Evolutionary conservation across 2,329 filamentous ascomycete genomes (phyloP).

Genomic region (Hymenoscyphus salicellus): DNA sequence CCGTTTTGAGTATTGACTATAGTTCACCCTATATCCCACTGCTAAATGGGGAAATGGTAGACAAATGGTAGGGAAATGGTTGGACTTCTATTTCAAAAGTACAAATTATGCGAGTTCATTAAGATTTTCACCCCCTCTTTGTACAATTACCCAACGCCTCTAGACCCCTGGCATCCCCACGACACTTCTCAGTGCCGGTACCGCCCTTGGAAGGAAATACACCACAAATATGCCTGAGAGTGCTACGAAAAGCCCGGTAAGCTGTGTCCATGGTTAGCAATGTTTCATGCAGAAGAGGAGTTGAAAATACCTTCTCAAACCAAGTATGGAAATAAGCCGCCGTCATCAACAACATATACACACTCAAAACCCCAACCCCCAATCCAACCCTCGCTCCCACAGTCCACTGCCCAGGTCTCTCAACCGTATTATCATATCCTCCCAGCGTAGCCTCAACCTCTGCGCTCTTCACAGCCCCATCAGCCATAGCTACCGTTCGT

Average conservation of each 20-base stretch:
- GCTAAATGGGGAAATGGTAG: not conserved
- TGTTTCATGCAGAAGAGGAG: not conserved
- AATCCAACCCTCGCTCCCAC: constrained; percentile 55
- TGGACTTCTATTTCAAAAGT: not conserved
- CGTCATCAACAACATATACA: constrained; percentile 99
- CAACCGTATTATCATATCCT: constrained; percentile 13
- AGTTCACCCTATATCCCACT: not conserved
- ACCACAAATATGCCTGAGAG: constrained; percentile 47
- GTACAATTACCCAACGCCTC: not conserved
- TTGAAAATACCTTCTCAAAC: constrained; percentile 78
- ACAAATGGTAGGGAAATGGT: not conserved
- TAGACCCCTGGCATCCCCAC: constrained; percentile 45
- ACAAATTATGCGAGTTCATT: not conserved
- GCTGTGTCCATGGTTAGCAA: constrained; percentile 33
- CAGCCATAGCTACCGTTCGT: constrained; percentile 61
- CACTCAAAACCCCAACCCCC: constrained; percentile 65
- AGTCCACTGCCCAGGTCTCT: constrained; percentile 37
- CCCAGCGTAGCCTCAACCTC: constrained; percentile 43
- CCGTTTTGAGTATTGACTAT: not conserved
- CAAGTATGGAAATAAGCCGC: constrained; percentile 98
- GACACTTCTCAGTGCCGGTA: constrained; percentile 43
- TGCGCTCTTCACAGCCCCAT: constrained; percentile 63
- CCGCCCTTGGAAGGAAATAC: constrained; percentile 48
- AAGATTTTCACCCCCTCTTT: not conserved
- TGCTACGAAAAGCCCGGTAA: constrained; percentile 49